These are phyloP conservation scores for Leptodermis oblonga DNA, from an alignment of 257 asterid genomes.

Conservation along the genomic window DNA sequence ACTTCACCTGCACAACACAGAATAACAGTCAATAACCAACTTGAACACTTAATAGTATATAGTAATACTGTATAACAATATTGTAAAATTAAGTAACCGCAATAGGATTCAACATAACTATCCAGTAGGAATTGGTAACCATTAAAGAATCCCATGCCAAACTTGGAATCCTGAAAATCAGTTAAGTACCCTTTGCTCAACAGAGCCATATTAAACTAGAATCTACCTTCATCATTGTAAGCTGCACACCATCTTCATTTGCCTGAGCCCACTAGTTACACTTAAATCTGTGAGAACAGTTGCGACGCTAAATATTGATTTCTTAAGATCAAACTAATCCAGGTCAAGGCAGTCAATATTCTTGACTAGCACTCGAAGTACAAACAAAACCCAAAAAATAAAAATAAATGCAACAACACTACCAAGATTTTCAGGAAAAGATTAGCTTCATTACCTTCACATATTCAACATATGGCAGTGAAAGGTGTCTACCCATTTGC, in stretches of 20 bases:
- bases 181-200: not conserved
- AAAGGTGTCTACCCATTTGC: constrained; percentile 78
- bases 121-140: not conserved
- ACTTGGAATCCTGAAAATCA: not conserved
- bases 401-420: too few species aligned
- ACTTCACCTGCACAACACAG: constrained; percentile 69
- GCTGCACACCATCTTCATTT: constrained; percentile 3
- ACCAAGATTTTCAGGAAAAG: not conserved
- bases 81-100: not conserved
- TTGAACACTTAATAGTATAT: not conserved
- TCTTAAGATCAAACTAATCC: not conserved
- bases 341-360: not conserved
- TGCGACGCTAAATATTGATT: not conserved
- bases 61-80: too few species aligned
- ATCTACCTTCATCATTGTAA: not conserved
- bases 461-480: constrained; percentile 87
- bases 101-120: not conserved
- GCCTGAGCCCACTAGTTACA: not conserved
- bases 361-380: not conserved
- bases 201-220: not conserved
- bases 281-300: too few species aligned
- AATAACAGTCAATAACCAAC: not conserved
- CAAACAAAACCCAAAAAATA: too few species aligned
- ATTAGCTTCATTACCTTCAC: constrained; percentile 56
- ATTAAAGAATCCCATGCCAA: not conserved